phyloP scores from a whole-genome alignment of 2,329 filamentous ascomycete genomes.

The Ophiostoma angusticollis region DNA sequence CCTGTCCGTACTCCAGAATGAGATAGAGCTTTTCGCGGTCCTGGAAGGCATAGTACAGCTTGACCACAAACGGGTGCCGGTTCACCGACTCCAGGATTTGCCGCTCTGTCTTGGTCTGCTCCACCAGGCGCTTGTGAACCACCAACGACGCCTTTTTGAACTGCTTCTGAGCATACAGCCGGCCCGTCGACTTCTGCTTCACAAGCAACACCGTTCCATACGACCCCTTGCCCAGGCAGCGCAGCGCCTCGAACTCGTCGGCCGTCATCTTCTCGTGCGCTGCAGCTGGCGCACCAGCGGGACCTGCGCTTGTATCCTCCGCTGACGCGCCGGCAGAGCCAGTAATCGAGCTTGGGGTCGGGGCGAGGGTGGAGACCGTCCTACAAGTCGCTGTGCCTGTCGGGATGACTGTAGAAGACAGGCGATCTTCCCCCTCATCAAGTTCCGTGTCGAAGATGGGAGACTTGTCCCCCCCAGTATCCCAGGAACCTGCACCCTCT shows the following conservation, averaged over 20 bases:
- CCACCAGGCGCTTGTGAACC: conserved; percentile 88
- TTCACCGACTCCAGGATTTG: conserved; percentile 92
- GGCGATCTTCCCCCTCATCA: neutral
- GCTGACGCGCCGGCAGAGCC: neutral
- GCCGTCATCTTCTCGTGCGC: conserved; percentile 74
- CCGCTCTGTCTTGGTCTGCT: conserved; percentile 95
- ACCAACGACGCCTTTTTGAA: conserved; percentile 94
- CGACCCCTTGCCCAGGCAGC: conserved; percentile 89
- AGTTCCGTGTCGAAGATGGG: conserved; percentile 1
- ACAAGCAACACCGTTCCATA: conserved; percentile 93
- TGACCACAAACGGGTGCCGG: conserved; percentile 93
- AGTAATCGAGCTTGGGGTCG: too few relatives aligned
- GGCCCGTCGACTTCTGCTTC: conserved; percentile 75
- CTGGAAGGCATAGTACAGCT: conserved; percentile 96
- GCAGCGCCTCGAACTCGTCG: conserved; percentile 78
- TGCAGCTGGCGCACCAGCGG: conserved; percentile 34
- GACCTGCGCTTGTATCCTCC: conserved; percentile 14
- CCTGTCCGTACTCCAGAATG: conserved; percentile 94
- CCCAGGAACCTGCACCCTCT: neutral
- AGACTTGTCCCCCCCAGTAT: neutral
- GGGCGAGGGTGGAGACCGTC: too few relatives aligned
- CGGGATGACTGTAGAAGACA: too few relatives aligned
- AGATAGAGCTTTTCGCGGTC: conserved; percentile 95
- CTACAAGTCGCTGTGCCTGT: too few relatives aligned
- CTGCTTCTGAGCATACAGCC: conserved; percentile 94